Conservation (phyloP, 2,329 filamentous ascomycete genomes). For the Hirsutella rhossiliensis region DNA sequence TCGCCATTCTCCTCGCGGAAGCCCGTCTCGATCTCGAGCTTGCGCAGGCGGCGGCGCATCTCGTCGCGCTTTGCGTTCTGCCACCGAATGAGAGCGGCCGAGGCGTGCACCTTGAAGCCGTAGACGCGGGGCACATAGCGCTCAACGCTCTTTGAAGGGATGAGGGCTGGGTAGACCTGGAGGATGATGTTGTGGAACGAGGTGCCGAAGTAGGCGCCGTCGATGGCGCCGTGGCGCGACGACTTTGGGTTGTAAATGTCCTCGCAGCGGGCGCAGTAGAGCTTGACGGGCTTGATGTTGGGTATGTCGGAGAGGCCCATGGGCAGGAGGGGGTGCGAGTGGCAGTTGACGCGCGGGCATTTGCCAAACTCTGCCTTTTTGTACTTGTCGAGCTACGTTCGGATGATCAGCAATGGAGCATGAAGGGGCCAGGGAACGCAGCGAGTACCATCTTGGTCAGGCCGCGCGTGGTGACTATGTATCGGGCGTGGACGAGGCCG, state of each 20-base stretch:
- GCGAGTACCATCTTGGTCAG: slow-evolving; percentile 79
- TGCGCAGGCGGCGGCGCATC: slow-evolving; percentile 64
- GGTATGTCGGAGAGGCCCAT: slow-evolving; percentile 89
- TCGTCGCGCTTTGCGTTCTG: slow-evolving; percentile 71
- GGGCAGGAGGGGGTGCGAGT: slow-evolving; percentile 83
- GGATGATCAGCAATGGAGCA: not conserved
- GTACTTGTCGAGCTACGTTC: slow-evolving; percentile 80
- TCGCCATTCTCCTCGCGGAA: slow-evolving; percentile 60
- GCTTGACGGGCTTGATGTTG: slow-evolving; percentile 81
- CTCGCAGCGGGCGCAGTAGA: slow-evolving; percentile 95
- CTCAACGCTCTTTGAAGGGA: slow-evolving; percentile 73
- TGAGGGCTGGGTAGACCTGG: slow-evolving; percentile 87
- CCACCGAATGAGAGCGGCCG: slow-evolving; percentile 82
- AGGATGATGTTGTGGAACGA: slow-evolving; percentile 99
- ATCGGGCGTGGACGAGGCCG: slow-evolving; percentile 88
- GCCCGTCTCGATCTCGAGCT: slow-evolving; percentile 63
- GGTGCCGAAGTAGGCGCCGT: slow-evolving; percentile 95
- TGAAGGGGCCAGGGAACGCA: slow-evolving; percentile 9
- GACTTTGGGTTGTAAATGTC: slow-evolving; percentile 99
- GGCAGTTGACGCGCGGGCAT: slow-evolving; percentile 91
- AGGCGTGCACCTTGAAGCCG: slow-evolving; percentile 89
- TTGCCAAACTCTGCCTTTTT: slow-evolving; percentile 98
- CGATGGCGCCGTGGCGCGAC: slow-evolving; percentile 84
- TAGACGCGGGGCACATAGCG: slow-evolving; percentile 86
- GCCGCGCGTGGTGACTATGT: slow-evolving; percentile 91